phyloP scores from a whole-genome alignment of 805 yeast species.

The Barnettozyma californica region DNA sequence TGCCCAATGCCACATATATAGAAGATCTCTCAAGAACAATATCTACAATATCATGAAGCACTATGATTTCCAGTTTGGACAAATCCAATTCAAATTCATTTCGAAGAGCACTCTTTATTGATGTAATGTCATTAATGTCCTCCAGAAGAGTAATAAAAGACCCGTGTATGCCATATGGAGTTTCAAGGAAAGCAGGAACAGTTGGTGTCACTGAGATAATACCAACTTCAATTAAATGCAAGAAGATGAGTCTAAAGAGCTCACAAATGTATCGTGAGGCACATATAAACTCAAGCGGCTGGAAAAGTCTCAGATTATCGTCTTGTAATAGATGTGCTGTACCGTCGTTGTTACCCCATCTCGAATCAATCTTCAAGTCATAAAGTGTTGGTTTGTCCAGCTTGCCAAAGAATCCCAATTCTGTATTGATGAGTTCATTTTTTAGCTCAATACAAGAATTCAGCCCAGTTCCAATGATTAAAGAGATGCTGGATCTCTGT shows the following conservation, averaged over 20 bases:
- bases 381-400: slow-evolving; percentile 32
- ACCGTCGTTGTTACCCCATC: slow-evolving; percentile 15
- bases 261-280: slow-evolving; percentile 56
- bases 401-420: slow-evolving; percentile 50
- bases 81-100: not conserved
- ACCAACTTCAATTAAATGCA: slow-evolving; percentile 22
- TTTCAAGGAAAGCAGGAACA: not conserved
- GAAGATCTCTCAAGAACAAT: slow-evolving; percentile 36
- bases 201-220: not conserved
- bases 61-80: slow-evolving; percentile 16
- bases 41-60: slow-evolving; percentile 30
- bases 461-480: slow-evolving; percentile 67
- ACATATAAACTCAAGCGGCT: slow-evolving; percentile 52
- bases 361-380: slow-evolving; percentile 35
- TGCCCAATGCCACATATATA: slow-evolving; percentile 5
- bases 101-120: not conserved
- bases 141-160: slow-evolving; percentile 8
- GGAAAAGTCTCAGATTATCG: slow-evolving; percentile 33
- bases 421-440: slow-evolving; percentile 40
- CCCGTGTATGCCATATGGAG: slow-evolving; percentile 12
- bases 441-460: slow-evolving; percentile 42
- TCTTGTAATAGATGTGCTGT: slow-evolving; percentile 4
- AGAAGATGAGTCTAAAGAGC: slow-evolving; percentile 38
- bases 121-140: not conserved
- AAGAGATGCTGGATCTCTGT: slow-evolving; percentile 37